A percentile compares a stretch with the other conserved stretches of the same genome.
These are phyloP conservation scores for Gnetum montanum DNA, from an alignment of 75 land plant genomes.

Conservation along the genomic window DNA sequence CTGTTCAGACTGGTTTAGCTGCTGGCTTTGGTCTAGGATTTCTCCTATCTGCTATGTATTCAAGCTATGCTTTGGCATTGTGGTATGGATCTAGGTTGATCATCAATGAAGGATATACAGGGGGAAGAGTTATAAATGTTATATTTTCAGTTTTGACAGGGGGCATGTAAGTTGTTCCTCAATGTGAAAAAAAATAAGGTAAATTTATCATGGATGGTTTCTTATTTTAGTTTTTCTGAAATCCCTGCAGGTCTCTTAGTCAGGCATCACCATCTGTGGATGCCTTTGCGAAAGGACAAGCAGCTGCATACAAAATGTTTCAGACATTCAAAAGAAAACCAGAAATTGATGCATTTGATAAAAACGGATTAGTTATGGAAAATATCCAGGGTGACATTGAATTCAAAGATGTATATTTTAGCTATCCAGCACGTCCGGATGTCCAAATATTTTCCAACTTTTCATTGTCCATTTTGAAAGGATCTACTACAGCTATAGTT, in stretches of 20 bases:
- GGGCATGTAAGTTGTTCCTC: conserved; percentile 54
- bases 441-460: conserved; percentile 69
- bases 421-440: conserved; percentile 84
- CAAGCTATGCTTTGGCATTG: conserved; percentile 63
- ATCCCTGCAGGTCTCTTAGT: conserved; percentile 75
- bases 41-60: conserved; percentile 37
- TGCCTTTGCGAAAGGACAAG: conserved; percentile 79
- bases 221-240: background rate
- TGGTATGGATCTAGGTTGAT: conserved; percentile 83
- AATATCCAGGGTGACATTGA: conserved; percentile 77
- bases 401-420: conserved; percentile 60
- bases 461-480: conserved; percentile 64
- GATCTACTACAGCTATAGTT: conserved; percentile 79
- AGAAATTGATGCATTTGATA: conserved; percentile 74
- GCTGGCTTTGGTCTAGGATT: conserved; percentile 69
- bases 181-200: background rate
- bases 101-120: conserved; percentile 44
- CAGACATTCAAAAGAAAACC: conserved; percentile 80
- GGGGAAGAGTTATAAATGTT: conserved; percentile 65
- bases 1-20: conserved; percentile 51
- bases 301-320: conserved; percentile 96
- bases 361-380: conserved; percentile 38
- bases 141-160: conserved; percentile 83
- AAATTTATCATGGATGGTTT: background rate
- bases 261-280: conserved; percentile 74